These are phyloP conservation scores for Ploettnerulaceae sp. DNA, from an alignment of 2,329 filamentous ascomycete genomes.

Conservation along the genomic window DNA sequence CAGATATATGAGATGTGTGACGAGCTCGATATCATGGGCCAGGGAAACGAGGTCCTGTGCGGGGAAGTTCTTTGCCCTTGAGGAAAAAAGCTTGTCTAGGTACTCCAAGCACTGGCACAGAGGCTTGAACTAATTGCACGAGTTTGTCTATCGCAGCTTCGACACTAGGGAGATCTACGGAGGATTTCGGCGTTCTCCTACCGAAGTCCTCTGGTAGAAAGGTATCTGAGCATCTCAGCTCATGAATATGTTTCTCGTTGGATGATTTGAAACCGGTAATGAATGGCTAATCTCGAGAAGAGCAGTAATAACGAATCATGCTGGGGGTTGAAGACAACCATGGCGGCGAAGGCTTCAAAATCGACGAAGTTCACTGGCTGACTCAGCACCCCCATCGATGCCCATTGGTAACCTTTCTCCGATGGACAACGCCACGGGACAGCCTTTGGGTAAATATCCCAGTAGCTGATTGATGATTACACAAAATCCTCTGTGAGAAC, in stretches of 20 bases:
- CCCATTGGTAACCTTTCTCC: background rate
- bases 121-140: background rate
- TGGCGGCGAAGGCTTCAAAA: background rate
- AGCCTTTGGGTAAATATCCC: too few species aligned
- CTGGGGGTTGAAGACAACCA: background rate
- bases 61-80: background rate
- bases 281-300: background rate
- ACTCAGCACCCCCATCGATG: background rate
- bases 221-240: background rate
- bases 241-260: background rate
- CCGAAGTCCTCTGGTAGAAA: background rate
- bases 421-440: background rate
- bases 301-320: background rate
- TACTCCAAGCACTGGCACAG: background rate
- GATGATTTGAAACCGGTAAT: background rate
- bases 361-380: background rate
- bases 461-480: too few species aligned
- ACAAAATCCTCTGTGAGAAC: too few species aligned
- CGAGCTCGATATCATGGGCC: too few species aligned
- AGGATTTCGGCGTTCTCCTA: background rate
- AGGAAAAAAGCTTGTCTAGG: background rate
- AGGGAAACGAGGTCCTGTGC: too few species aligned
- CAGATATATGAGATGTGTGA: too few species aligned
- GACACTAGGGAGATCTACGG: background rate
- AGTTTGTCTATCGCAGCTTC: background rate